Percentiles rank a stretch among this genome's conserved stretches.
These are phyloP conservation scores for Leishmania amazonensis DNA, from an alignment of 208 protist genomes.

Conservation along the genomic window DNA sequence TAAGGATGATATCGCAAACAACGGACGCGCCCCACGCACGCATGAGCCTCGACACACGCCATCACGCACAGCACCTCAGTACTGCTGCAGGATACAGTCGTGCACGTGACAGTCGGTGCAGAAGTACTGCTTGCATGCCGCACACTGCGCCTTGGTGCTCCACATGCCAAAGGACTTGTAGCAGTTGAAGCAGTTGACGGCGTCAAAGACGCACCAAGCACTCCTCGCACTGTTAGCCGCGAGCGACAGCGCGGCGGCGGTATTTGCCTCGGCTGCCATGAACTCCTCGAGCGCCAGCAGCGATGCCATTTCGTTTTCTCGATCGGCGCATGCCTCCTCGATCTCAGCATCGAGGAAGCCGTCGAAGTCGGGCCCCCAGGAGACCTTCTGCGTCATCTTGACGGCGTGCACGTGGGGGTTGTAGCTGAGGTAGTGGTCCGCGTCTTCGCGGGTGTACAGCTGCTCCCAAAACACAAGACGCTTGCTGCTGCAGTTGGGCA, in stretches of 20 bases:
- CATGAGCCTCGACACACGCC: not conserved
- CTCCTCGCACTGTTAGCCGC: slow-evolving; percentile 22
- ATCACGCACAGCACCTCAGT: not conserved
- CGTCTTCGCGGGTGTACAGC: slow-evolving; percentile 52
- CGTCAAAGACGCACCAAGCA: slow-evolving; percentile 44
- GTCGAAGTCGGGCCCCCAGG: slow-evolving; percentile 56
- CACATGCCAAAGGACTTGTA: slow-evolving; percentile 44
- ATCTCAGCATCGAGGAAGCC: slow-evolving; percentile 53
- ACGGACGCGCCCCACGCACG: not conserved
- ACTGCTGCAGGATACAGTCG: slow-evolving; percentile 25
- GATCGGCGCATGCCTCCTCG: slow-evolving; percentile 37
- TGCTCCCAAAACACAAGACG: slow-evolving; percentile 74
- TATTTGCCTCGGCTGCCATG: slow-evolving; percentile 12
- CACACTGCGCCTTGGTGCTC: slow-evolving; percentile 29
- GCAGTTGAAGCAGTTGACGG: slow-evolving; percentile 48
- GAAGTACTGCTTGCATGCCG: slow-evolving; percentile 39
- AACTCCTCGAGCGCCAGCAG: slow-evolving; percentile 27
- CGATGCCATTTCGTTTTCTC: slow-evolving; percentile 17
- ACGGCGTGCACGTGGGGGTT: slow-evolving; percentile 27
- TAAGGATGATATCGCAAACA: not conserved
- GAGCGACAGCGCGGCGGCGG: not conserved
- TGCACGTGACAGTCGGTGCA: slow-evolving; percentile 40
- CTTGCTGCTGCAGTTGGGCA: slow-evolving; percentile 71
- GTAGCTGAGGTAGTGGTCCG: slow-evolving; percentile 35
- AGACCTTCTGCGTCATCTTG: slow-evolving; percentile 25